Evolutionary conservation across 2,329 filamentous ascomycete genomes (phyloP), one percentile per base, ranked within the genome.

Genomic region (Epichloe brachyelytri): DNA sequence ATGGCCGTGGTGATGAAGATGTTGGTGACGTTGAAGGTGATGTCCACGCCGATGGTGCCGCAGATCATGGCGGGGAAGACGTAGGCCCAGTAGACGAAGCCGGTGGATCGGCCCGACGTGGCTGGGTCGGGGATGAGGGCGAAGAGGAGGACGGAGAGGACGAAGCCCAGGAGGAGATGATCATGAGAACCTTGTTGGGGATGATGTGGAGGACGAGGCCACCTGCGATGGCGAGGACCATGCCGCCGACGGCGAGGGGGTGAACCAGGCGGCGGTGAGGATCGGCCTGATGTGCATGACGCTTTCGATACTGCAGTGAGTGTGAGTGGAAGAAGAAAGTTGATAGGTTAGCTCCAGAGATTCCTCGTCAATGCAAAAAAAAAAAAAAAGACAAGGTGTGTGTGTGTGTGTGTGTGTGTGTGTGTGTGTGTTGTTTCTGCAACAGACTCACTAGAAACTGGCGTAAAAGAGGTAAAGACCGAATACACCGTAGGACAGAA

Each of bases 1-100:
- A 89, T 71, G 14, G 77, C 78, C 0, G 85, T 88, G 0, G 85
- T 88, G 63, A 88, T 85, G 65, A 86, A 90, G 53, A 90, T 77
- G 59, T 85, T 89, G 17, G 82, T 78, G 1, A 89, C 77, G 60
- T 84, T 88, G 67, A 83, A 89, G 6, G 80, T 80, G 50, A 89
- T 80, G 60, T 91, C 86, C 53, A 89, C 80, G 17, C 83, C 85
- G 36, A 89, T 71, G 0, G 86, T 90, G 12, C 75, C 76, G 55
- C 80, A 79, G 3, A 84, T 63, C 81, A 85, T 85, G 50, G 79
- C 70, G 0, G 85, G 83, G 60, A 90, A 88, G 20, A 87, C 73
- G 59, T 78, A 89, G 0, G 82, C 77, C 86, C 86, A 91, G 71
- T 85, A 85, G 34, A 65, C 55, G 51, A 60, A 63, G 43, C 49